These are phyloP conservation scores for Trebouxia gelatinosa DNA, from an alignment of 163 green algal species.

Conservation along the genomic window DNA sequence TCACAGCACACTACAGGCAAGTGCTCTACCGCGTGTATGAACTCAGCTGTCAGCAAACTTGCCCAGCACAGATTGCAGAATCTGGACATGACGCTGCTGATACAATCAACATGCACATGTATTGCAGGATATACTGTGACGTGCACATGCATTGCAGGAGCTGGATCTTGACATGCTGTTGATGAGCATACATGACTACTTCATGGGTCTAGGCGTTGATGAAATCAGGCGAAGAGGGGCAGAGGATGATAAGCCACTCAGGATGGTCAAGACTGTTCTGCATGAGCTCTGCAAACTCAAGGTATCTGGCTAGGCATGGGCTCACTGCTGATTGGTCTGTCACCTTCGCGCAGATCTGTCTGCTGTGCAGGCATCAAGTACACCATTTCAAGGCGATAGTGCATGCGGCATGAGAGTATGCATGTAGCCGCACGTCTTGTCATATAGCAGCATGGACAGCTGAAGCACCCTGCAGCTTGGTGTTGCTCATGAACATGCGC, in stretches of 20 bases:
- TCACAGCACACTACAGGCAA: slow-evolving; percentile 56
- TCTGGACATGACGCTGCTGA: neutral
- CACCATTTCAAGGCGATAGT: too few species aligned
- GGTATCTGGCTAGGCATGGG: too few species aligned
- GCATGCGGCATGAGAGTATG: too few species aligned
- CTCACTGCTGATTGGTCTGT: too few species aligned
- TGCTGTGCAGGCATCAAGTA: too few species aligned
- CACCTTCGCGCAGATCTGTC: too few species aligned
- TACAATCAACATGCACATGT: too few species aligned
- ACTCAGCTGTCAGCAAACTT: neutral
- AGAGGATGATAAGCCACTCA: slow-evolving; percentile 93
- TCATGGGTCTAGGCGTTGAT: slow-evolving; percentile 79
- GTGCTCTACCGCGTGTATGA: neutral
- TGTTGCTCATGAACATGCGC: too few species aligned
- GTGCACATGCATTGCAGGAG: slow-evolving; percentile 43
- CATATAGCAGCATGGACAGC: too few species aligned
- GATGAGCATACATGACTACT: slow-evolving; percentile 87
- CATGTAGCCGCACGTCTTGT: too few species aligned
- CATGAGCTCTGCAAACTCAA: slow-evolving; percentile 87
- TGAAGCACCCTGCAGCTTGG: too few species aligned
- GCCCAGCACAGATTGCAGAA: neutral
- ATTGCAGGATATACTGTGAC: too few species aligned
- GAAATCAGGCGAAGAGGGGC: slow-evolving; percentile 80
- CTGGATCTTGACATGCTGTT: slow-evolving; percentile 73
- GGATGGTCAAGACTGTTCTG: slow-evolving; percentile 94